These are phyloP conservation scores for Flaveria bidentis DNA, from an alignment of 129 eudicot genomes.

Conservation along the genomic window DNA sequence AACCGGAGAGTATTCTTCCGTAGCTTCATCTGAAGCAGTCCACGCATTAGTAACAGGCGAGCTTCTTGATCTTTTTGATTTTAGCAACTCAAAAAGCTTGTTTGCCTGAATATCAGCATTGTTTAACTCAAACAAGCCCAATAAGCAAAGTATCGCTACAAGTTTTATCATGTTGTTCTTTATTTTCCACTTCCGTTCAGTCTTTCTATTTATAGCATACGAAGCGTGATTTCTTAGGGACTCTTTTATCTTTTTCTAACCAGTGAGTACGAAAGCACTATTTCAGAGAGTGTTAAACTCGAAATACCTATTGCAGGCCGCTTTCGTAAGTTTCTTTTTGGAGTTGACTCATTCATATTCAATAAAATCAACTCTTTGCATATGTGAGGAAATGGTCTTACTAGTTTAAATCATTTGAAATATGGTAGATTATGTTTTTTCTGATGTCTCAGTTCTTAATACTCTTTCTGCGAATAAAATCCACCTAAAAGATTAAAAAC, in stretches of 20 bases:
- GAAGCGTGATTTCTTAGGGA: background rate
- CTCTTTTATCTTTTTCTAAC: conserved; percentile 14
- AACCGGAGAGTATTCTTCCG: conserved; percentile 23
- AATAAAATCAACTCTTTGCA: background rate
- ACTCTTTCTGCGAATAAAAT: background rate
- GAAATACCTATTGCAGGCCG: background rate
- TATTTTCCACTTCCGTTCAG: conserved; percentile 4
- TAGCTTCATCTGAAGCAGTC: conserved; percentile 11
- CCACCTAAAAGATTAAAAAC: background rate
- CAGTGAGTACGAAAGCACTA: background rate
- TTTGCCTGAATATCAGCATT: conserved; percentile 28
- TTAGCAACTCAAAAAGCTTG: conserved; percentile 26
- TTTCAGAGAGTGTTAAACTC: background rate
- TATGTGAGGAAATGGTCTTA: conserved; percentile 1
- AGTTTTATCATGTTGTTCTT: conserved; percentile 26
- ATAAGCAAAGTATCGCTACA: conserved; percentile 18
- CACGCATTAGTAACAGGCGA: conserved; percentile 14
- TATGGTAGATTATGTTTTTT: conserved; percentile 10
- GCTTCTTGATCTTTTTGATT: conserved; percentile 19
- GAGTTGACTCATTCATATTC: background rate
- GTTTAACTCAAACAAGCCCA: conserved; percentile 22
- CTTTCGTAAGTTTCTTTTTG: conserved; percentile 1
- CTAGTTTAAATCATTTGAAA: background rate
- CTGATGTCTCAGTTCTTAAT: background rate
- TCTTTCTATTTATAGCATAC: conserved; percentile 20